phyloP scores from a whole-genome alignment of 345 rosid genomes.

The Mallotus nudiflorus region DNA sequence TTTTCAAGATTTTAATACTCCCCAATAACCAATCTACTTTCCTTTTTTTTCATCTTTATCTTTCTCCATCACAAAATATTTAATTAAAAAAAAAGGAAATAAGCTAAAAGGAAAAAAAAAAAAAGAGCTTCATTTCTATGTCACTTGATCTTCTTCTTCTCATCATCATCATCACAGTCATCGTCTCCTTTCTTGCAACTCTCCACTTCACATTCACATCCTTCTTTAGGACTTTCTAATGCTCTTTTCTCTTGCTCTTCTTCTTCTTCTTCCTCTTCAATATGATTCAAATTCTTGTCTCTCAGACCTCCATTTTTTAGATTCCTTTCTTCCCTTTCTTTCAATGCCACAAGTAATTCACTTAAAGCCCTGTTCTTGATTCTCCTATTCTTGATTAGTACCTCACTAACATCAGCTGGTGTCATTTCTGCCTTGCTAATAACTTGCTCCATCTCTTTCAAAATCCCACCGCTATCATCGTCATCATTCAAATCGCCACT shows the following conservation, averaged over 20 bases:
- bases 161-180: conserved; percentile 39
- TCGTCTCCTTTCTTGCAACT: conserved; percentile 8
- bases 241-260: conserved; percentile 82
- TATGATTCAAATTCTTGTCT: conserved; percentile 27
- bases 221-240: conserved; percentile 58
- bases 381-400: conserved; percentile 70
- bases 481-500: too few relatives aligned
- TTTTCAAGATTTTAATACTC: conserved; percentile 10
- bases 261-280: conserved; percentile 42
- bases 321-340: conserved; percentile 45
- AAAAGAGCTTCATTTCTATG: neutral
- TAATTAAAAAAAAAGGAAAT: neutral
- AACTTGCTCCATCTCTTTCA: conserved; percentile 47
- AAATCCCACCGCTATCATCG: too few relatives aligned
- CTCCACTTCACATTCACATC: conserved; percentile 31
- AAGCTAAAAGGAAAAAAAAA: neutral
- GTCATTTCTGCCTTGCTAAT: conserved; percentile 76
- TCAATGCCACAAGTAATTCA: conserved; percentile 57
- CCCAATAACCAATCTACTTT: neutral
- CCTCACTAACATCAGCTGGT: conserved; percentile 91
- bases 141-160: conserved; percentile 34
- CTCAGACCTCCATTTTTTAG: conserved; percentile 33
- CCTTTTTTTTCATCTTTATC: neutral
- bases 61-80: neutral
- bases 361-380: conserved; percentile 51